Base-by-base conservation (phyloP, 257 asterid genomes). In the Cinchona pubescens region DNA sequence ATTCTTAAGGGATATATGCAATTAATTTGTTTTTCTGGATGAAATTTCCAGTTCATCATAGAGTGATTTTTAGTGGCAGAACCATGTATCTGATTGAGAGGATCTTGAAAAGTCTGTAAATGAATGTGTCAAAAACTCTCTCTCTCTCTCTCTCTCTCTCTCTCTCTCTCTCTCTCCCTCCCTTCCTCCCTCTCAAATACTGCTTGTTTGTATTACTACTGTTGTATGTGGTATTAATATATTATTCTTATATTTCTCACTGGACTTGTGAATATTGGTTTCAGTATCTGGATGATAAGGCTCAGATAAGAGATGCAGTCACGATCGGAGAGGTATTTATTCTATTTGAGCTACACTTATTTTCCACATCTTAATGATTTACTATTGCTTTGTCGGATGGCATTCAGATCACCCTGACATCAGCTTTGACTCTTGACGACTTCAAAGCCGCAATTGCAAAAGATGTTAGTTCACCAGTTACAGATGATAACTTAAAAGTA, bases 221-320 rank as follows among this genome's bases (percentile, higher is more conserved):
- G 35, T 15, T 61, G 15, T 58, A 38, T 30, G 8, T 34, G 16
- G 38, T 56, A 25, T 37, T 42, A 21, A 53, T 67, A 30, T 75
- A 16, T 8, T 13, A 37, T 13, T 65, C 29, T n/a, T 58, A 46
- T 32, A 43, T 72, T 43, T 40, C 69, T 83, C 55, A 69, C 76
- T 58, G 68, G 67, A 58, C 38, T 43, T 25, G 40, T 56, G 14
- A 78, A 48, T 45, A 65, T 37, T 43, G 21, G 1, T 84, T 87
- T 86, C 96, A 94, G 99, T 94, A 83, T 83, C 78, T 79, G 68
- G 99, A 94, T 63, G 98, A 92, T 73, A 92, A 88, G 89, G 93
- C 89, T 80, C 87, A 67, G 37, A 85, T 94, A 75, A 93, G 86
- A 87, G 94, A 87, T 76, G 92, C 88, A 59, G 71, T 91, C 37